Percentiles rank a stretch among this genome's conserved stretches.
These are phyloP conservation scores for Lagenidium giganteum DNA, from an alignment of 352 stramenopile genomes.

Conservation along the genomic window DNA sequence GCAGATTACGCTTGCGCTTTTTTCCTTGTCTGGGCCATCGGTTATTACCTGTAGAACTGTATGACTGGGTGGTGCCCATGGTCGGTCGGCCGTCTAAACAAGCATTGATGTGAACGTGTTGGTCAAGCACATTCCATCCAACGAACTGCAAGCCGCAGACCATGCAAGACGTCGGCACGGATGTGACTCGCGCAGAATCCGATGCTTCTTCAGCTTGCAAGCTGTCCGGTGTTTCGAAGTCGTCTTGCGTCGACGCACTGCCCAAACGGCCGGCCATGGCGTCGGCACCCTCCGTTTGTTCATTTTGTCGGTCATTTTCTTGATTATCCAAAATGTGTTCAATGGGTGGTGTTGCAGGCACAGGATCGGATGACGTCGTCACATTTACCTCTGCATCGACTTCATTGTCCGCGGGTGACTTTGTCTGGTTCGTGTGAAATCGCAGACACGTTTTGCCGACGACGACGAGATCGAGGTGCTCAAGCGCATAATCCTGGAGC, in stretches of 20 bases:
- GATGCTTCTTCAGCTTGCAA: no score
- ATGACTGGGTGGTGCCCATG: not conserved
- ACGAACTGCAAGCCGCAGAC: conserved; percentile 28
- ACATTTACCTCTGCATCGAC: not conserved
- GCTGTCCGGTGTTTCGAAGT: conserved; percentile 4
- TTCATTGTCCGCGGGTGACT: conserved; percentile 1
- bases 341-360: no score
- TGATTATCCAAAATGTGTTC: no score
- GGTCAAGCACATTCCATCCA: conserved; percentile 25
- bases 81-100: conserved; percentile 25
- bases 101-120: conserved; percentile 29
- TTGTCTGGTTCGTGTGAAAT: conserved; percentile 19
- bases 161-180: conserved; percentile 13
- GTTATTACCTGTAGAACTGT: conserved; percentile 10
- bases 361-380: no score
- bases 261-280: no score
- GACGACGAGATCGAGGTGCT: conserved; percentile 32
- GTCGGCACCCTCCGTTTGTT: no score
- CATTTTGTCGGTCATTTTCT: no score
- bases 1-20: conserved; percentile 14
- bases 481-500: conserved; percentile 21
- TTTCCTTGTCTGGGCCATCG: conserved; percentile 14
- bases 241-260: no score
- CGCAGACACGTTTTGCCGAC: conserved; percentile 35
- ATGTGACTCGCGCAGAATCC: no score